A percentile compares a stretch with the other conserved stretches of the same genome.
These are phyloP conservation scores for Entomortierella beljakovae DNA, from an alignment of 192 early-diverging fungal genomes.

Conservation along the genomic window DNA sequence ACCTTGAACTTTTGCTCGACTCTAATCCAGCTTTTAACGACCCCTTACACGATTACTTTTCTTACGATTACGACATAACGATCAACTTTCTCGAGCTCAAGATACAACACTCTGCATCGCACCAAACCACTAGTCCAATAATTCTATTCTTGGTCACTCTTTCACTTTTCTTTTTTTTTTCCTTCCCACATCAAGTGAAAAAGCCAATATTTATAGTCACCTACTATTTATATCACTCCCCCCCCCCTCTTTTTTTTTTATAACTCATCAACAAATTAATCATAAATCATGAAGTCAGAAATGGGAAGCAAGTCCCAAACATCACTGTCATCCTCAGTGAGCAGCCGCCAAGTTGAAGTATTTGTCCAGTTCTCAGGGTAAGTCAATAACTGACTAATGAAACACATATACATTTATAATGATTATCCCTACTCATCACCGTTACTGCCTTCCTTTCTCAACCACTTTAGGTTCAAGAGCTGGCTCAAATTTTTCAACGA, in stretches of 20 bases:
- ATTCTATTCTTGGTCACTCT: too few relatives aligned
- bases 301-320: conserved; percentile 22
- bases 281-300: conserved; percentile 30
- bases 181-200: not conserved
- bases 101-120: too few relatives aligned
- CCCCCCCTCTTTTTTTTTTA: not conserved
- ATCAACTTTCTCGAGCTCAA: too few relatives aligned
- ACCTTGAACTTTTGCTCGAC: not conserved
- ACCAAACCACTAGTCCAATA: too few relatives aligned
- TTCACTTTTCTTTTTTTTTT: not conserved
- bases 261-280: not conserved
- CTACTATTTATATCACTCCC: too few relatives aligned
- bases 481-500: conserved; percentile 49
- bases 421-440: not conserved
- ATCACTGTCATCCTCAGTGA: conserved; percentile 16
- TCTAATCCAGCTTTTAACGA: too few relatives aligned
- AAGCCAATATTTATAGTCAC: too few relatives aligned
- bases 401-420: not conserved
- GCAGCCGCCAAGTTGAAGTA: conserved; percentile 45
- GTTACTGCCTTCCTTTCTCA: too few relatives aligned
- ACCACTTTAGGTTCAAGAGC: conserved; percentile 24
- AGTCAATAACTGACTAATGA: not conserved
- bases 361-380: conserved; percentile 54
- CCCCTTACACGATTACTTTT: too few relatives aligned
- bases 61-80: too few relatives aligned